phyloP scores from a whole-genome alignment of 306 rosid species.

The Morella rubra region DNA sequence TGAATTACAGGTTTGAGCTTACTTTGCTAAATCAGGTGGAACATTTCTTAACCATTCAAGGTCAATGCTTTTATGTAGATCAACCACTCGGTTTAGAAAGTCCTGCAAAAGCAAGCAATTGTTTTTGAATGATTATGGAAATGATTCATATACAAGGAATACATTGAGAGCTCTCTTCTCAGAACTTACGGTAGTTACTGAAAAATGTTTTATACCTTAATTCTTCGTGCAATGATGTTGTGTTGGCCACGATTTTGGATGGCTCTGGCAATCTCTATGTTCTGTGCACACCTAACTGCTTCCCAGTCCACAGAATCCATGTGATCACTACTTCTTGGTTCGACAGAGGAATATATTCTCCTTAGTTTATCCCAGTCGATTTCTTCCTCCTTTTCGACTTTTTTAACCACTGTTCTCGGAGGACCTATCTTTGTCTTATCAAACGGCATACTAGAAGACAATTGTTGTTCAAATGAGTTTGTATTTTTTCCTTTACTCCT shows the following conservation, averaged over 20 bases:
- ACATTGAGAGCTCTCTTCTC: slow-evolving; percentile 1
- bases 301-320: slow-evolving; percentile 65
- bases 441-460: not conserved
- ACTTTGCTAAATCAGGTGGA: slow-evolving; percentile 47
- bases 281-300: slow-evolving; percentile 47
- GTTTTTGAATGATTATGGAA: too few species aligned
- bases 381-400: slow-evolving; percentile 24
- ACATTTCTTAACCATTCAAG: slow-evolving; percentile 75
- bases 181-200: not conserved
- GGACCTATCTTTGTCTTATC: not conserved
- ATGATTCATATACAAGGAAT: not conserved
- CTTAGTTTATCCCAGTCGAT: slow-evolving; percentile 49
- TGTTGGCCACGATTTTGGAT: slow-evolving; percentile 68
- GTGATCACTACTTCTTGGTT: slow-evolving; percentile 19
- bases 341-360: not conserved
- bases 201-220: slow-evolving; percentile 37
- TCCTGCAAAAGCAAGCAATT: slow-evolving; percentile 32
- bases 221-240: slow-evolving; percentile 39
- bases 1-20: slow-evolving; percentile 10
- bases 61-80: slow-evolving; percentile 41
- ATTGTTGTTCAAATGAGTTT: not conserved
- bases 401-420: not conserved
- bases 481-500: not conserved
- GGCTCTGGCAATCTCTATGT: slow-evolving; percentile 36
- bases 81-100: slow-evolving; percentile 40